These are phyloP conservation scores for Chaetoscypha palmicola DNA, from an alignment of 2,329 filamentous ascomycete genomes.

Conservation along the genomic window DNA sequence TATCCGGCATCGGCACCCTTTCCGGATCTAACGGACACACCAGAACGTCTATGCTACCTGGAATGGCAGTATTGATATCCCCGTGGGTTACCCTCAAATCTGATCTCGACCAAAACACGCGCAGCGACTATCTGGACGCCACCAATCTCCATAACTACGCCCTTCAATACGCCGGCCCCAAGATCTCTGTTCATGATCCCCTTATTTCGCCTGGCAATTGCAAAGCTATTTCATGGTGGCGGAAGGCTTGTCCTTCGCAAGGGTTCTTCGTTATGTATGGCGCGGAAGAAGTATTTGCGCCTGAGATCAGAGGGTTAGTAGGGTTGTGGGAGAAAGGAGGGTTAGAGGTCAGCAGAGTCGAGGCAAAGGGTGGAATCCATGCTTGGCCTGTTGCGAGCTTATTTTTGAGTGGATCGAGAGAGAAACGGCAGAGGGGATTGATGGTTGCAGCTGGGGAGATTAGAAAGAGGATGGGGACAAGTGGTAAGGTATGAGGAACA, in stretches of 20 bases:
- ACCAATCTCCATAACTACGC: conserved; percentile 63
- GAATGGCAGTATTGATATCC: conserved; percentile 66
- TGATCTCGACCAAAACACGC: conserved; percentile 57
- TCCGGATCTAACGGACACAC: background rate
- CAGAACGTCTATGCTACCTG: conserved; percentile 33
- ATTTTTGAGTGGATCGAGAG: conserved; percentile 43
- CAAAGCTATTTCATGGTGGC: conserved; percentile 59
- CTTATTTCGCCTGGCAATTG: conserved; percentile 66
- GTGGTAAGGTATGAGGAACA: background rate
- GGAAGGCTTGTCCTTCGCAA: conserved; percentile 53
- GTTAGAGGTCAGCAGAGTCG: conserved; percentile 38
- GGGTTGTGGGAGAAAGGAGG: conserved; percentile 46
- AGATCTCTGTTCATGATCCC: conserved; percentile 44
- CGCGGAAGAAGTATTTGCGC: conserved; percentile 68
- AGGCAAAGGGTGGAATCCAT: conserved; percentile 64
- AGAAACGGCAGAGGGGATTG: conserved; percentile 47
- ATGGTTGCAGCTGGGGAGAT: conserved; percentile 33
- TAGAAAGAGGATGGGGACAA: conserved; percentile 12
- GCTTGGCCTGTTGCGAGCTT: conserved; percentile 71
- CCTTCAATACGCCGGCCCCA: conserved; percentile 55
- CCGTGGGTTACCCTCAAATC: conserved; percentile 75
- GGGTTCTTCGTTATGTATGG: conserved; percentile 69
- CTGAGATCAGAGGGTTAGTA: conserved; percentile 59
- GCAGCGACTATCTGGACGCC: conserved; percentile 68
- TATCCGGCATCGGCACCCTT: background rate